Percentiles rank a stretch among this genome's conserved stretches.
phyloP scores from a whole-genome alignment of 2,329 filamentous ascomycete species.

The Tolypocladium cylindrosporum region DNA sequence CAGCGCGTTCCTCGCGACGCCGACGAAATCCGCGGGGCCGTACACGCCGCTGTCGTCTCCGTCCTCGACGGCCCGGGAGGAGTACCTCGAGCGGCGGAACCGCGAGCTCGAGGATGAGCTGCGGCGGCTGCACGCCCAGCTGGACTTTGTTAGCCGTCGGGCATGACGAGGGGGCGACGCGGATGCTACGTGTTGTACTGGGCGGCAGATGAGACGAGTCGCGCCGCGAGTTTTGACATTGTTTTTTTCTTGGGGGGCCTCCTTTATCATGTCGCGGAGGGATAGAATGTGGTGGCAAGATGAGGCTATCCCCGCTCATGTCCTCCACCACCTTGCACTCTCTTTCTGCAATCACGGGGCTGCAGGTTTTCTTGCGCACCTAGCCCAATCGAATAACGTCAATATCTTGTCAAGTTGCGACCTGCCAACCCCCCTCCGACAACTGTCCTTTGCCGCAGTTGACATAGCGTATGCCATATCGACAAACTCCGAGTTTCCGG shows the following conservation, averaged over 20 bases:
- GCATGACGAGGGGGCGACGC: neutral
- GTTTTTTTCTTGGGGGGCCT: neutral
- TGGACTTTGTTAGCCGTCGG: neutral
- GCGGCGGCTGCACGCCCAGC: neutral
- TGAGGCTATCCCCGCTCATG: neutral
- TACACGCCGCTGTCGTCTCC: neutral
- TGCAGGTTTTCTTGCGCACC: no score
- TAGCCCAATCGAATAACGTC: no score
- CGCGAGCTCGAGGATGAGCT: constrained; percentile 1
- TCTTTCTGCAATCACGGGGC: no score
- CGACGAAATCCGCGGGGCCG: neutral
- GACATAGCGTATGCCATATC: no score
- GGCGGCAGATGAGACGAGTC: neutral
- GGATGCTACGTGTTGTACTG: neutral
- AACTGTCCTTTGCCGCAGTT: no score
- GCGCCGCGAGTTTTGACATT: neutral
- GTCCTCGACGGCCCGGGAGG: neutral
- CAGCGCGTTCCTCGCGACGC: neutral
- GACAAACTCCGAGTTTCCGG: no score
- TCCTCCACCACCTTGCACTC: neutral
- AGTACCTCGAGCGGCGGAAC: neutral
- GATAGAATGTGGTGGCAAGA: neutral
- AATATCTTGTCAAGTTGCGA: no score
- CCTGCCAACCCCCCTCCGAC: no score
- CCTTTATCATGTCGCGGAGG: neutral